Evolutionary conservation across 2,329 filamentous ascomycete species (phyloP).

Genomic region (Monilinia polystroma): DNA sequence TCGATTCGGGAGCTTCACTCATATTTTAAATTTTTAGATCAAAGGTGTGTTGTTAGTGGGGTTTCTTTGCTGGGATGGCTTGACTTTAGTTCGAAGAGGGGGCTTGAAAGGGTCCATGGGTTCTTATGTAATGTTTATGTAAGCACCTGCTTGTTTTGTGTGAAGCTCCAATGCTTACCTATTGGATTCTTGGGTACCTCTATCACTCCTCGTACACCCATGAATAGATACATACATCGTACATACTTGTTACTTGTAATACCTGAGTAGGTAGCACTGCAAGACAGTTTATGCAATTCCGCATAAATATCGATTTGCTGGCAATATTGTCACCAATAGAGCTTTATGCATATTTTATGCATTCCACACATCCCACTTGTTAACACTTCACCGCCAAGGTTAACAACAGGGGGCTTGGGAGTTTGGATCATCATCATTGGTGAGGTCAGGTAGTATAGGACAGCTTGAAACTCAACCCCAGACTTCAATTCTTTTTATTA

Average conservation of each 20-base stretch:
- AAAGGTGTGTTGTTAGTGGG: slow-evolving; percentile 27
- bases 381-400: not conserved
- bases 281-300: not conserved
- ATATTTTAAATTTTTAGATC: slow-evolving; percentile 29
- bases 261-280: too few relatives aligned
- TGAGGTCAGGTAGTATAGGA: slow-evolving; percentile 20
- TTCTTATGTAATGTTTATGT: too few relatives aligned
- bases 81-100: not conserved
- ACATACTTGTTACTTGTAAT: too few relatives aligned
- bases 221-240: too few relatives aligned
- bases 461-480: slow-evolving; percentile 27
- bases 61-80: slow-evolving; percentile 23
- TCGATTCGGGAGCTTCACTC: slow-evolving; percentile 39
- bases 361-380: too few relatives aligned
- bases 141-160: too few relatives aligned
- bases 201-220: too few relatives aligned
- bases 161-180: too few relatives aligned
- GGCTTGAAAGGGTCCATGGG: too few relatives aligned
- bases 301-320: not conserved
- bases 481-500: slow-evolving; percentile 11
- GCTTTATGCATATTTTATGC: slow-evolving; percentile 4
- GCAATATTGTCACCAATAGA: not conserved
- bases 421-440: not conserved
- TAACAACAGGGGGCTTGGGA: not conserved
- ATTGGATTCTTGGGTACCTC: too few relatives aligned